Percentiles rank a stretch among this genome's conserved stretches.
These are phyloP conservation scores for Thalassiosira oceanica DNA, from an alignment of 352 stramenopile species.

Conservation along the genomic window DNA sequence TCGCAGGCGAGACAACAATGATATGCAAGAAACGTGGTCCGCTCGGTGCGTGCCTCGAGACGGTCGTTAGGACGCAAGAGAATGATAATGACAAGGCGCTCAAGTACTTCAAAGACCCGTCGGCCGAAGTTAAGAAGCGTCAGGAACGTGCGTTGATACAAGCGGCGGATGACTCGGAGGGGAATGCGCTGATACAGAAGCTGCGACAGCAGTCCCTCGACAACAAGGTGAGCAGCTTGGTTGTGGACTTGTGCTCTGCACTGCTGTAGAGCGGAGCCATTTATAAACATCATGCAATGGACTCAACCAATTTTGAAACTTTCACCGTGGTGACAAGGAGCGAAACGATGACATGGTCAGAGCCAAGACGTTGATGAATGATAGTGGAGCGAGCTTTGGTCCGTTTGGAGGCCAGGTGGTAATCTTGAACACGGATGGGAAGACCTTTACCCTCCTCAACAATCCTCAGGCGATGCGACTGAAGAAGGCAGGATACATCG, in stretches of 20 bases:
- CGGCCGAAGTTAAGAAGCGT: constrained; percentile 44
- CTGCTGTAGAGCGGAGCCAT: no score
- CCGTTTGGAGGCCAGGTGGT: constrained; percentile 71
- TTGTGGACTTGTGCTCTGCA: no score
- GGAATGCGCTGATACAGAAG: constrained; percentile 67
- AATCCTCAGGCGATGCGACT: constrained; percentile 76
- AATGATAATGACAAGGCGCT: constrained; percentile 78
- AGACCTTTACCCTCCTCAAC: constrained; percentile 70
- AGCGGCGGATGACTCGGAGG: constrained; percentile 37
- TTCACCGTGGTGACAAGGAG: no score
- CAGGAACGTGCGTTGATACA: constrained; percentile 20
- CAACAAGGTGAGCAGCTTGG: constrained; percentile 69
- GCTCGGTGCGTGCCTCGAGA: constrained; percentile 70
- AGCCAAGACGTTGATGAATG: no score
- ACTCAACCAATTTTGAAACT: no score
- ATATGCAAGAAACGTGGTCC: constrained; percentile 76
- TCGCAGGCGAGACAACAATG: constrained; percentile 72
- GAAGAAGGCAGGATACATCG: constrained; percentile 73
- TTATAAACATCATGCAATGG: no score
- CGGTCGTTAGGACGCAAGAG: constrained; percentile 47
- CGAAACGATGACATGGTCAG: no score
- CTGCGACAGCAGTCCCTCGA: constrained; percentile 61
- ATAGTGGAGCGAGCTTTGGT: constrained; percentile 68
- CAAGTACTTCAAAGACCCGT: constrained; percentile 68
- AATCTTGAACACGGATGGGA: constrained; percentile 72